Evolutionary conservation across 306 rosid species (phyloP).

Genomic region (Dalbergia oliveri): DNA sequence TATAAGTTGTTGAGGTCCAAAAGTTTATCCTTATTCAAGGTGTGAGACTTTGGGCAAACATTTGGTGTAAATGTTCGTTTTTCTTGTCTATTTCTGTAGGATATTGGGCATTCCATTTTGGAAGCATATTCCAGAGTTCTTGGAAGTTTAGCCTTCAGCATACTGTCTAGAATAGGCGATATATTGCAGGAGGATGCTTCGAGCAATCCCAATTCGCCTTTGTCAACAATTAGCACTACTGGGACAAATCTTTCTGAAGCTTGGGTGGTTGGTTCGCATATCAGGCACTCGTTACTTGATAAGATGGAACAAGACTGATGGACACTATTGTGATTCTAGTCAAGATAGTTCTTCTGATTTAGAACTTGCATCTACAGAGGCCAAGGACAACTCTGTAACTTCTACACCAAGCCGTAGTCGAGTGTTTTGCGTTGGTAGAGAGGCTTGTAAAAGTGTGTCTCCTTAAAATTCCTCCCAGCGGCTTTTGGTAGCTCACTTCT

Average conservation of each 20-base stretch:
- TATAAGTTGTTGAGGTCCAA: slow-evolving; percentile 7
- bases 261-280: slow-evolving; percentile 49
- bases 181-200: slow-evolving; percentile 73
- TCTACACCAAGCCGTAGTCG: slow-evolving; percentile 67
- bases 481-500: slow-evolving; percentile 29
- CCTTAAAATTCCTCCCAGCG: slow-evolving; percentile 56
- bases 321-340: slow-evolving; percentile 44
- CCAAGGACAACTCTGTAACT: slow-evolving; percentile 51
- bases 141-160: slow-evolving; percentile 79
- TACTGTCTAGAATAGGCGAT: slow-evolving; percentile 83
- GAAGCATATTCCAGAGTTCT: slow-evolving; percentile 89
- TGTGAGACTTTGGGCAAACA: slow-evolving; percentile 1
- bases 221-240: slow-evolving; percentile 49
- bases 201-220: slow-evolving; percentile 64
- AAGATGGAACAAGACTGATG: slow-evolving; percentile 52
- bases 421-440: slow-evolving; percentile 66
- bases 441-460: slow-evolving; percentile 61
- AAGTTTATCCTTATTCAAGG: neutral
- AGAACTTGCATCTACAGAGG: slow-evolving; percentile 48
- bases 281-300: slow-evolving; percentile 54
- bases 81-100: slow-evolving; percentile 55
- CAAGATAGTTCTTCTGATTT: slow-evolving; percentile 47
- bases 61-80: slow-evolving; percentile 22
- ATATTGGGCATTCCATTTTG: slow-evolving; percentile 73
- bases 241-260: slow-evolving; percentile 48